Evolutionary conservation across 768 basidiomycete species (phyloP).

Genomic region (Coprinellus micaceus): DNA sequence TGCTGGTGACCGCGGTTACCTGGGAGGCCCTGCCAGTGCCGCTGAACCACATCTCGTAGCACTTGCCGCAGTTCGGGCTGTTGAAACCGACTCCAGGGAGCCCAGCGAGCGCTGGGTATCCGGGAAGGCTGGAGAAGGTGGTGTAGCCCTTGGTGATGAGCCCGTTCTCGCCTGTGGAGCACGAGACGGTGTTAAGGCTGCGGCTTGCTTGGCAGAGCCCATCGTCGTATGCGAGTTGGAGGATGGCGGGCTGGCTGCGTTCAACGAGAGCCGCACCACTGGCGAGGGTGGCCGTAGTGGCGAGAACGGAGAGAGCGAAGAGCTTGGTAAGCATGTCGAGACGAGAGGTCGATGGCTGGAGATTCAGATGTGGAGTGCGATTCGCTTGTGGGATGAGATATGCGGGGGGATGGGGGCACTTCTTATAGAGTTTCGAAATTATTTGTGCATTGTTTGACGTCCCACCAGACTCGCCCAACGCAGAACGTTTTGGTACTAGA

Average conservation of each 20-base stretch:
- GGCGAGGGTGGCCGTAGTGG: conserved; percentile 1
- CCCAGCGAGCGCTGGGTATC: conserved; percentile 9
- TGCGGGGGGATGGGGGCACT: too few species aligned
- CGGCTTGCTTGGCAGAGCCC: conserved; percentile 1
- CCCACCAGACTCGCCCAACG: too few species aligned
- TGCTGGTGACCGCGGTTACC: conserved; percentile 11
- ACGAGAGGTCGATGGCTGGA: too few species aligned
- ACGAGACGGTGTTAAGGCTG: conserved; percentile 3
- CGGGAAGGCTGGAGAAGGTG: conserved; percentile 10
- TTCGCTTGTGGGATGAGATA: too few species aligned
- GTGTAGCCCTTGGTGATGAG: conserved; percentile 7
- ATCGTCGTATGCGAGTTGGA: conserved; percentile 7
- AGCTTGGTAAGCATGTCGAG: too few species aligned
- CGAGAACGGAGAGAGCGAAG: conserved; percentile 6
- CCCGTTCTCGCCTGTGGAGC: conserved; percentile 6
- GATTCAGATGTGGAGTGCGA: too few species aligned
- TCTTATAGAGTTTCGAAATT: too few species aligned
- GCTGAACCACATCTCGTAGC: conserved; percentile 4
- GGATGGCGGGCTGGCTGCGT: conserved; percentile 2
- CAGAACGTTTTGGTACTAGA: too few species aligned
- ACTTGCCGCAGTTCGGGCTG: conserved; percentile 7
- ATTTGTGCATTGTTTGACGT: too few species aligned
- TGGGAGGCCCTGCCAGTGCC: conserved; percentile 1
- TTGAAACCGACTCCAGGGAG: conserved; percentile 5
- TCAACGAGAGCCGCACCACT: conserved; percentile 5